Conservation (phyloP, 305 asterid genomes). For the Euphrasia arctica region DNA sequence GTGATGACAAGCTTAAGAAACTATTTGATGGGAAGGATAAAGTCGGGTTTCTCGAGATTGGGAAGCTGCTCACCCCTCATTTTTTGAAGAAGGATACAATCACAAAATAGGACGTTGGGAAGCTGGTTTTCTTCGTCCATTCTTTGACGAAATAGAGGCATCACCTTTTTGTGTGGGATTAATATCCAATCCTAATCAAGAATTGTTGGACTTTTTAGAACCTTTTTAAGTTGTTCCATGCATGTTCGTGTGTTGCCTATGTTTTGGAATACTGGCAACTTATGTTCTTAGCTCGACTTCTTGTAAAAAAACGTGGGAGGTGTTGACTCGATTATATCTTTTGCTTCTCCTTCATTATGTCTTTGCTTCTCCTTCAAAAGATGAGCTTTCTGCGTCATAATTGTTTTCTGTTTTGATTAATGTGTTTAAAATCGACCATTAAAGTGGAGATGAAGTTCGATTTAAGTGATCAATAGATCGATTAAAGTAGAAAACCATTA, state of each 20-base stretch:
- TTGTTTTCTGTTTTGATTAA: too few species aligned
- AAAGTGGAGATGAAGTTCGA: too few species aligned
- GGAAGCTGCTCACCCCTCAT: conserved; percentile 48
- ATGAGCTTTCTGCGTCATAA: too few species aligned
- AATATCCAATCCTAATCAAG: conserved; percentile 10
- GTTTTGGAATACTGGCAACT: conserved; percentile 15
- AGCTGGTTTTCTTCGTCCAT: conserved; percentile 9
- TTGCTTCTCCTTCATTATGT: neutral
- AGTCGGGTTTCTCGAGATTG: conserved; percentile 53
- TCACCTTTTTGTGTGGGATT: conserved; percentile 14
- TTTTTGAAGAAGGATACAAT: conserved; percentile 30
- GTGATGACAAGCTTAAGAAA: conserved; percentile 52
- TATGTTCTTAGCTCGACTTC: conserved; percentile 24
- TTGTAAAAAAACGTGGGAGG: conserved; percentile 28
- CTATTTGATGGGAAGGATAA: conserved; percentile 51
- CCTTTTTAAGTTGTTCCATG: conserved; percentile 5
- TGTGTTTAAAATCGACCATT: too few species aligned
- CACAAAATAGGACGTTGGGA: too few species aligned
- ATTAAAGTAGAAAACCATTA: too few species aligned
- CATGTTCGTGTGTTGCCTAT: conserved; percentile 22
- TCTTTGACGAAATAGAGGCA: conserved; percentile 14
- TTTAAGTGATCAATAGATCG: too few species aligned
- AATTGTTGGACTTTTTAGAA: conserved; percentile 5
- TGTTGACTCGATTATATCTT: conserved; percentile 13
- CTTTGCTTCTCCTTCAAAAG: too few species aligned